phyloP scores from a whole-genome alignment of 371 early-diverging fungal species.

The Mucor piriformis region DNA sequence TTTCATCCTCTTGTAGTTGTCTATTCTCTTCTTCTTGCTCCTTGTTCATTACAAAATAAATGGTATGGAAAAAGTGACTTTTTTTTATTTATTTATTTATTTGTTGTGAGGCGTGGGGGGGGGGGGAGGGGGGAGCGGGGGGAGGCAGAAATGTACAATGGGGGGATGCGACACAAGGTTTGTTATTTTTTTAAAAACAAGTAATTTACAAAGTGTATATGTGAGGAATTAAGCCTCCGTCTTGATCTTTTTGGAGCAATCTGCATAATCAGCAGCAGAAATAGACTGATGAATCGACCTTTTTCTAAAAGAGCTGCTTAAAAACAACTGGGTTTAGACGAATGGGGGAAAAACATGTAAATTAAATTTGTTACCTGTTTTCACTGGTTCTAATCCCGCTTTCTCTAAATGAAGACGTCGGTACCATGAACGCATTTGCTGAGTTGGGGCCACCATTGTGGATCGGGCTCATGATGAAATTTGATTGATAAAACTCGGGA shows the following conservation, averaged over 20 bases:
- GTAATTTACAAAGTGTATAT: background rate
- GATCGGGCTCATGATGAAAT: constrained; percentile 34
- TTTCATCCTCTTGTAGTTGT: constrained; percentile 43
- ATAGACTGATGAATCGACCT: constrained; percentile 4
- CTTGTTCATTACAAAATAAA: constrained; percentile 12
- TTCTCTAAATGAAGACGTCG: constrained; percentile 15
- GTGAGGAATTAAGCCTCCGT: background rate
- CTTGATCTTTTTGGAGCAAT: background rate
- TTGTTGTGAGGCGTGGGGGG: too few relatives aligned
- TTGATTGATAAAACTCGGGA: constrained; percentile 72
- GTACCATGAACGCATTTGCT: constrained; percentile 17
- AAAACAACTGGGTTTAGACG: background rate
- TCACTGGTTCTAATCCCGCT: constrained; percentile 6
- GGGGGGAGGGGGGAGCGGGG: too few relatives aligned
- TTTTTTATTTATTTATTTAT: constrained; percentile 2
- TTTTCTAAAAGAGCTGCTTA: constrained; percentile 5
- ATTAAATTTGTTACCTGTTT: constrained; percentile 10
- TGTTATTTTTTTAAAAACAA: background rate
- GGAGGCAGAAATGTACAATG: too few relatives aligned
- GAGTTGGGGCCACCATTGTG: constrained; percentile 10
- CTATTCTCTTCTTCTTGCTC: constrained; percentile 28
- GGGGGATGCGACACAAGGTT: too few relatives aligned
- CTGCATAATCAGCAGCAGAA: background rate
- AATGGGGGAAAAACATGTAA: too few relatives aligned
- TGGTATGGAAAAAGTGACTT: background rate